These are phyloP conservation scores for Raffaelea arxii DNA, from an alignment of 2,329 filamentous ascomycete species.

Conservation along the genomic window DNA sequence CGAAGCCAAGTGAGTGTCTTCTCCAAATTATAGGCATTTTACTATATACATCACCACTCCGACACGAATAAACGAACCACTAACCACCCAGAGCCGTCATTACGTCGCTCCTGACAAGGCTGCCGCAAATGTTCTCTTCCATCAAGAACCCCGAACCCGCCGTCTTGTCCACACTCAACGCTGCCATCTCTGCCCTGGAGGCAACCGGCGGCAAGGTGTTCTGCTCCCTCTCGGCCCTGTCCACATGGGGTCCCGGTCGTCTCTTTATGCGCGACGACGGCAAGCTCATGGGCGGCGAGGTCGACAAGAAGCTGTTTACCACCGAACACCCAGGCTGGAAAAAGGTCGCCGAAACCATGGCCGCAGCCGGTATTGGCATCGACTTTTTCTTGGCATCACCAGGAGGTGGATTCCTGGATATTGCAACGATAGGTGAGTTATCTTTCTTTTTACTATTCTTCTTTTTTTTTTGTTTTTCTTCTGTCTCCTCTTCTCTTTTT, in stretches of 20 bases:
- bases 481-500: neutral
- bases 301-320: conserved; percentile 82
- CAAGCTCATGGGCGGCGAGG: conserved; percentile 76
- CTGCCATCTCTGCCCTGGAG: conserved; percentile 73
- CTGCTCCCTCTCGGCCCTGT: conserved; percentile 76
- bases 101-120: conserved; percentile 68
- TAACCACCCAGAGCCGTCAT: conserved; percentile 53
- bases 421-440: conserved; percentile 72
- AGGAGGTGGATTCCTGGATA: conserved; percentile 81
- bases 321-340: conserved; percentile 85
- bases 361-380: conserved; percentile 73
- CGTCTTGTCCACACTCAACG: conserved; percentile 72
- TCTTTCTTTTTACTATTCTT: neutral
- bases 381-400: conserved; percentile 95
- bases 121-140: conserved; percentile 78
- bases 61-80: too few species aligned
- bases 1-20: conserved; percentile 56
- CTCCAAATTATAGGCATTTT: neutral
- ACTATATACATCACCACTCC: conserved; percentile 20
- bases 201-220: conserved; percentile 87
- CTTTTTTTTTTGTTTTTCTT: neutral
- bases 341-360: conserved; percentile 80
- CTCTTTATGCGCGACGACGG: conserved; percentile 81
- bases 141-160: conserved; percentile 89
- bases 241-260: conserved; percentile 82